A percentile compares a stretch with the other conserved stretches of the same genome.
phyloP scores from a whole-genome alignment of 768 basidiomycete genomes.

The Cytidiella melzeri region DNA sequence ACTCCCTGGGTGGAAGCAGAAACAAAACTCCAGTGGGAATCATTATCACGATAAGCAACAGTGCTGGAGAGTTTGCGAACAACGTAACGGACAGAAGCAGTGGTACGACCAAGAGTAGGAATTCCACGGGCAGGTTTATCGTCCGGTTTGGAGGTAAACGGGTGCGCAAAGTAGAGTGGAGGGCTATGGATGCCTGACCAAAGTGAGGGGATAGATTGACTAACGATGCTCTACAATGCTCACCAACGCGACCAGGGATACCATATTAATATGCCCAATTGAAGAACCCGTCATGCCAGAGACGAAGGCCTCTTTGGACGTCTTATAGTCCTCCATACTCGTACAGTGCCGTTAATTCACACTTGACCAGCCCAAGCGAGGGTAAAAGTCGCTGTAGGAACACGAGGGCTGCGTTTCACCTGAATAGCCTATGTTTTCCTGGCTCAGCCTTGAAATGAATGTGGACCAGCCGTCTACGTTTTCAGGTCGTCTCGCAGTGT shows the following conservation, averaged over 20 bases:
- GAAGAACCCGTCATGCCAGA: conserved; percentile 68
- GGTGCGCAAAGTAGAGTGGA: conserved; percentile 57
- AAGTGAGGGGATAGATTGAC: conserved; percentile 16
- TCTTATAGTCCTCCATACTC: conserved; percentile 47
- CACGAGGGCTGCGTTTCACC: too few relatives aligned
- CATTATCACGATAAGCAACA: conserved; percentile 45
- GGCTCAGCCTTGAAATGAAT: too few relatives aligned
- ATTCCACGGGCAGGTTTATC: conserved; percentile 47
- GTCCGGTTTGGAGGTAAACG: conserved; percentile 35
- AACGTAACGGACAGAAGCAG: conserved; percentile 79
- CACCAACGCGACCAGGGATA: conserved; percentile 63
- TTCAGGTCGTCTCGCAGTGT: too few relatives aligned
- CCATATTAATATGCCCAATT: conserved; percentile 57
- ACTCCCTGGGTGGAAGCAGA: conserved; percentile 34
- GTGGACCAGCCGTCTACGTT: too few relatives aligned
- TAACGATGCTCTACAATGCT: conserved; percentile 22
- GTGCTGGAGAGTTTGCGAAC: conserved; percentile 51
- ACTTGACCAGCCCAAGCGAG: neutral
- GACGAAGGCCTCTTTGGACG: conserved; percentile 78
- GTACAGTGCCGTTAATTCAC: neutral
- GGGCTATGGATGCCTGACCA: conserved; percentile 58
- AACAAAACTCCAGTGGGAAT: conserved; percentile 40
- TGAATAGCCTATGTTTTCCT: too few relatives aligned
- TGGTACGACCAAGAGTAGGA: conserved; percentile 63
- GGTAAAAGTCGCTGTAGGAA: neutral